These are phyloP conservation scores for Fremontodendron californicum DNA, from an alignment of 345 rosid genomes.

Conservation along the genomic window DNA sequence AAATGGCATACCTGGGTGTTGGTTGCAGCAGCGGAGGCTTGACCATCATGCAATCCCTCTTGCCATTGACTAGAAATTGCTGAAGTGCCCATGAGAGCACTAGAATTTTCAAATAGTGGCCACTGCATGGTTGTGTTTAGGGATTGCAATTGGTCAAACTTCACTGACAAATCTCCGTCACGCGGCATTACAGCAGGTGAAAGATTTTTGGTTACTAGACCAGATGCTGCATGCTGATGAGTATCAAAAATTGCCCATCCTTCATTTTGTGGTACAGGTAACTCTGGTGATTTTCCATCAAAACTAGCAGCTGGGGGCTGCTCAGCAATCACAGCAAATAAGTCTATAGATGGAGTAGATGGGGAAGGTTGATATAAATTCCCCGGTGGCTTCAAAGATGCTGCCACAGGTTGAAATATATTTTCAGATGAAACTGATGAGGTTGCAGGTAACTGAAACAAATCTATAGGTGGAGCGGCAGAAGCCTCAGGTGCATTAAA, in stretches of 20 bases:
- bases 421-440: conserved; percentile 39
- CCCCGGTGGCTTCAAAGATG: conserved; percentile 27
- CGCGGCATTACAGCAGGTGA: conserved; percentile 26
- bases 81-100: conserved; percentile 33
- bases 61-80: conserved; percentile 47
- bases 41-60: conserved; percentile 34
- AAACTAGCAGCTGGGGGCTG: conserved; percentile 38
- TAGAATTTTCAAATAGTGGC: conserved; percentile 46
- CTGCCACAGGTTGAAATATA: conserved; percentile 30
- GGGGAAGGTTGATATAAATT: conserved; percentile 43
- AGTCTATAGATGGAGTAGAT: conserved; percentile 40
- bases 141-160: conserved; percentile 39
- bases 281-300: conserved; percentile 28
- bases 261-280: conserved; percentile 46
- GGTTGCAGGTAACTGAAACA: conserved; percentile 55
- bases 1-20: conserved; percentile 46
- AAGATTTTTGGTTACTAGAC: conserved; percentile 26
- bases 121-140: conserved; percentile 41
- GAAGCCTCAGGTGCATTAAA: conserved; percentile 34
- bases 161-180: conserved; percentile 32
- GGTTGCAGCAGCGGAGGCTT: conserved; percentile 25
- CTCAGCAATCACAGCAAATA: conserved; percentile 42
- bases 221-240: conserved; percentile 37
- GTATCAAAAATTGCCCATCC: conserved; percentile 96
- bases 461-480: conserved; percentile 50